These are phyloP conservation scores for Hyphodiscus sp. DNA, from an alignment of 2,329 filamentous ascomycete genomes.

Conservation along the genomic window DNA sequence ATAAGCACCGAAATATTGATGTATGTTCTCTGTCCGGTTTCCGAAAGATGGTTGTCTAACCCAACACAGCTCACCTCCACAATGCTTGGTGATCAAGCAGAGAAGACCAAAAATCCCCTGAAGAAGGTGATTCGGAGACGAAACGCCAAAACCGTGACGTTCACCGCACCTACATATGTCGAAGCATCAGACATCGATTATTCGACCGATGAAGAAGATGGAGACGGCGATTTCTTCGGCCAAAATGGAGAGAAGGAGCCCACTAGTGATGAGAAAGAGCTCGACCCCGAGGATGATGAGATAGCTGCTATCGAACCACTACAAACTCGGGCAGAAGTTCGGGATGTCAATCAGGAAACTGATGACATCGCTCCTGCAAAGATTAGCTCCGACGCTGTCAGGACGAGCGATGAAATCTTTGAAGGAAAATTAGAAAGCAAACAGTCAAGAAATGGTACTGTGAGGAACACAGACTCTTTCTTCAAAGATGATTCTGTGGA, in stretches of 20 bases:
- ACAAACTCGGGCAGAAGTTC: conserved; percentile 34
- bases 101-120: conserved; percentile 66
- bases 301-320: conserved; percentile 30
- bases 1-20: conserved; percentile 98
- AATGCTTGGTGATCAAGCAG: conserved; percentile 64
- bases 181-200: conserved; percentile 68
- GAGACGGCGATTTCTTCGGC: conserved; percentile 39
- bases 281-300: conserved; percentile 32
- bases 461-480: conserved; percentile 91
- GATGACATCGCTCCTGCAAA: conserved; percentile 12
- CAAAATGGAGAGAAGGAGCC: conserved; percentile 41
- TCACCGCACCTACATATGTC: conserved; percentile 63
- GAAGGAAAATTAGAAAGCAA: conserved; percentile 48
- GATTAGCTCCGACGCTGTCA: conserved; percentile 32
- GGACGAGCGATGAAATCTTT: conserved; percentile 63
- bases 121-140: conserved; percentile 67
- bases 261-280: conserved; percentile 20
- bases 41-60: conserved; percentile 5
- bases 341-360: conserved; percentile 23
- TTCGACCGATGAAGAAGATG: conserved; percentile 59
- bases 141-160: conserved; percentile 66
- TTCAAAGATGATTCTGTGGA: conserved; percentile 95
- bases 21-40: conserved; percentile 47
- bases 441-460: conserved; percentile 75
- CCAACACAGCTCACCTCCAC: conserved; percentile 54